Conservation (phyloP, 176 grass and related monocot species). For the Oryza meridionalis region DNA sequence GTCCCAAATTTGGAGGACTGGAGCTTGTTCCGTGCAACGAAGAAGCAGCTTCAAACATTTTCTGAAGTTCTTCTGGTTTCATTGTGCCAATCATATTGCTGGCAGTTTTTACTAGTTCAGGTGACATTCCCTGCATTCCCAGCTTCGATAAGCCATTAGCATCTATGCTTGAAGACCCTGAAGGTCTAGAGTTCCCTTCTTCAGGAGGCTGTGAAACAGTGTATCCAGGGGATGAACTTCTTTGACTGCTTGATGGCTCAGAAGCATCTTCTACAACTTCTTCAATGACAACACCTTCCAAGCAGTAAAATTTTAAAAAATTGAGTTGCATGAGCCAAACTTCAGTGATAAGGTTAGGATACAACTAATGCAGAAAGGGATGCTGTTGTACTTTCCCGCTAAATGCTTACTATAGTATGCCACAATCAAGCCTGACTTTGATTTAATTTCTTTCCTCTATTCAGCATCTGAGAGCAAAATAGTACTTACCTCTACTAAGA, state of each 20-base stretch:
- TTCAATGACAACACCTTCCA: constrained; percentile 83
- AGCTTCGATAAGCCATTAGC: constrained; percentile 51
- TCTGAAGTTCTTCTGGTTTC: constrained; percentile 92
- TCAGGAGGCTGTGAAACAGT: constrained; percentile 53
- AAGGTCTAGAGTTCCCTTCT: constrained; percentile 44
- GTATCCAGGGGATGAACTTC: constrained; percentile 54
- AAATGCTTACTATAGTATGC: constrained; percentile 17
- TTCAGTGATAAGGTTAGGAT: not conserved
- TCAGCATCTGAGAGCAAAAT: not conserved
- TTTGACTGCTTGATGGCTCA: constrained; percentile 46
- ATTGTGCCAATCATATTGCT: constrained; percentile 76
- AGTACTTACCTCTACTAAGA: not conserved
- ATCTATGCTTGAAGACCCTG: constrained; percentile 45
- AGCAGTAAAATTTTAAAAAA: constrained; percentile 29
- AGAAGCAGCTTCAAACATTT: constrained; percentile 84
- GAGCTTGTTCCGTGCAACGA: constrained; percentile 63
- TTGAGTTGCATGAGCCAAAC: constrained; percentile 16
- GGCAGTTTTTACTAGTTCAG: constrained; percentile 86
- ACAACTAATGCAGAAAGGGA: constrained; percentile 29
- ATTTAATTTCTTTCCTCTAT: constrained; percentile 3
- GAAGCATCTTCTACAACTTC: constrained; percentile 65
- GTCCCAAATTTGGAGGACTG: constrained; percentile 58
- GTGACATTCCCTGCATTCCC: constrained; percentile 78
- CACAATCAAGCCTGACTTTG: constrained; percentile 6
- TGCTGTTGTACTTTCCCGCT: not conserved